Evolutionary conservation across 176 grass and related monocot species (phyloP).

Genomic region (Sorghum bicolor): Sorghum_bicolor_NCBIv3 NC_012871.2:73392001-73392500

Average conservation of each 20-base stretch:
- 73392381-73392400: neutral
- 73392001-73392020: too few relatives aligned
- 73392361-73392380: neutral
- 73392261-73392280: neutral
- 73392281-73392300: constrained; percentile 22
- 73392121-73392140: too few relatives aligned
- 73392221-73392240: constrained; percentile 2
- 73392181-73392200: too few relatives aligned
- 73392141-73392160: too few relatives aligned
- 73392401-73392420: neutral
- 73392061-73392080: too few relatives aligned
- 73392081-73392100: too few relatives aligned
- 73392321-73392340: neutral
- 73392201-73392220: neutral
- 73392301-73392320: neutral
- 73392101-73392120: too few relatives aligned
- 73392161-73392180: too few relatives aligned
- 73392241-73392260: neutral
- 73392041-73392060: too few relatives aligned
- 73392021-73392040: too few relatives aligned
- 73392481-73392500: too few relatives aligned
- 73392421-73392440: neutral
- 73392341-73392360: neutral
- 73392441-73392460: neutral
- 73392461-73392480: neutral